Conservation (phyloP, 2,329 filamentous ascomycete genomes). For the Fusarium sp. region DNA sequence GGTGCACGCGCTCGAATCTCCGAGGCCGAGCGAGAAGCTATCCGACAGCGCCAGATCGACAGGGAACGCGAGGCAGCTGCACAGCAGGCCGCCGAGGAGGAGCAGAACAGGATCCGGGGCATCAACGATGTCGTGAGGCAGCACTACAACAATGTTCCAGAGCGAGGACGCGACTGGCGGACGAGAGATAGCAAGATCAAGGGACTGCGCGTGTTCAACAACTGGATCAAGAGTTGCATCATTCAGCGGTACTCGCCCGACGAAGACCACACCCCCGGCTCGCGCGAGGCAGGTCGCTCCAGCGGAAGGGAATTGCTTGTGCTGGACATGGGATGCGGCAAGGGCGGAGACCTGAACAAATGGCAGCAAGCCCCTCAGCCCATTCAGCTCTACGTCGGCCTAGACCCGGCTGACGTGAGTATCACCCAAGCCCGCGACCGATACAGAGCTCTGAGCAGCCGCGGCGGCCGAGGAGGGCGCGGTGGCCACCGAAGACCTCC, state of each 20-base stretch:
- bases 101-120: constrained; percentile 62
- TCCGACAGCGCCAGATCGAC: constrained; percentile 74
- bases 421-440: constrained; percentile 92
- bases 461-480: constrained; percentile 70
- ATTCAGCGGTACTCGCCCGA: constrained; percentile 96
- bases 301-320: constrained; percentile 79
- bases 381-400: constrained; percentile 93
- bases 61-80: constrained; percentile 63
- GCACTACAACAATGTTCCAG: constrained; percentile 96
- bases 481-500: constrained; percentile 64
- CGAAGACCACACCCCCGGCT: constrained; percentile 78
- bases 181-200: constrained; percentile 96
- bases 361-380: constrained; percentile 95
- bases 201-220: constrained; percentile 94
- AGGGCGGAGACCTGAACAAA: constrained; percentile 94
- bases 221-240: constrained; percentile 98
- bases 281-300: constrained; percentile 67
- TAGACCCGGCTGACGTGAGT: constrained; percentile 93
- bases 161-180: constrained; percentile 94
- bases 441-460: constrained; percentile 80
- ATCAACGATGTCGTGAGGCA: constrained; percentile 90
- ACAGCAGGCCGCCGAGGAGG: constrained; percentile 55
- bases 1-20: constrained; percentile 78
- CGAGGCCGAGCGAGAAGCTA: constrained; percentile 77
- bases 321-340: constrained; percentile 95